Percentiles rank a stretch among this genome's conserved stretches.
These are phyloP conservation scores for Exophiala aquamarina DNA, from an alignment of 2,329 filamentous ascomycete species.

Conservation along the genomic window DNA sequence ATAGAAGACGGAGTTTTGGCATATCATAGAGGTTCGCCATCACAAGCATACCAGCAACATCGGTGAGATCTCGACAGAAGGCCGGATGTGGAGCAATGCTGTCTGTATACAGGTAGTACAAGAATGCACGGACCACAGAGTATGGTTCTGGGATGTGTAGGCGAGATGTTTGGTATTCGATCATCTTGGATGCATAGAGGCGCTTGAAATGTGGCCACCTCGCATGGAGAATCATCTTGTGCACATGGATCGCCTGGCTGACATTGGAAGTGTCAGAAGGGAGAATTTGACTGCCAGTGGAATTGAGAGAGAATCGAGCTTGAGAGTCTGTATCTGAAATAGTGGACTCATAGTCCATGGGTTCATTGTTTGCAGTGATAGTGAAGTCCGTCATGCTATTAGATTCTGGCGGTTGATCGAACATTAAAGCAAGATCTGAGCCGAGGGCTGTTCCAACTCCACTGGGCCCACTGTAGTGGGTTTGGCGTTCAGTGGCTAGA, in stretches of 20 bases:
- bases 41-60: constrained; percentile 90
- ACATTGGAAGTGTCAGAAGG: constrained; percentile 44
- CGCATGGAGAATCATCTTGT: constrained; percentile 89
- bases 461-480: constrained; percentile 47
- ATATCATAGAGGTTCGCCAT: constrained; percentile 99
- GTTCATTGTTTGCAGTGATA: constrained; percentile 83
- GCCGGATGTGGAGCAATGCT: constrained; percentile 68
- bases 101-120: constrained; percentile 96
- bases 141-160: constrained; percentile 99
- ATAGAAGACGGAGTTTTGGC: constrained; percentile 84
- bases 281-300: constrained; percentile 21
- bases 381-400: constrained; percentile 82
- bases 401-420: constrained; percentile 79
- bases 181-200: constrained; percentile 91
- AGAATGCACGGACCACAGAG: constrained; percentile 86
- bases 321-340: constrained; percentile 25
- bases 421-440: constrained; percentile 79
- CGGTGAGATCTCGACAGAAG: constrained; percentile 64
- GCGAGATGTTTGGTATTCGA: constrained; percentile 92
- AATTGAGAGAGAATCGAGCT: constrained; percentile 24
- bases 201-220: constrained; percentile 96
- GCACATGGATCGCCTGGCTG: constrained; percentile 86
- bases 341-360: constrained; percentile 57
- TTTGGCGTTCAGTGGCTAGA: constrained; percentile 55
- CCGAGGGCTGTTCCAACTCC: constrained; percentile 59